Conservation (phyloP, 768 basidiomycete species). For the Lactarius pseudohatsudake region DNA sequence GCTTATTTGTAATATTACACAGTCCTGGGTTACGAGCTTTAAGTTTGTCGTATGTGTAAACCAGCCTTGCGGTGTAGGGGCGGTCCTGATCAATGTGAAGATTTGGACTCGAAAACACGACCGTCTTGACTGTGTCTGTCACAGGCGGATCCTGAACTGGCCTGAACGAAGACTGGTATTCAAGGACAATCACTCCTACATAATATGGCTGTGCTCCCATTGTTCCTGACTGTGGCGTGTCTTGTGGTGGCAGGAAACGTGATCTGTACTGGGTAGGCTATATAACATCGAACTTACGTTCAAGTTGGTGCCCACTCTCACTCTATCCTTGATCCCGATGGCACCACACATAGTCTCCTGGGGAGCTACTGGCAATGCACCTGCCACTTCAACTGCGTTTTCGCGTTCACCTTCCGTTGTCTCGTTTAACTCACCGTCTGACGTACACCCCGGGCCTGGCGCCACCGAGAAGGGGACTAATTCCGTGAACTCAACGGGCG, state of each 20-base stretch:
- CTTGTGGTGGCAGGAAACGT: neutral
- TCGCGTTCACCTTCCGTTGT: slow-evolving; percentile 8
- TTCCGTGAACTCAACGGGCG: no score
- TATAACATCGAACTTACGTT: neutral
- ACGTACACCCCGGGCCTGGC: neutral
- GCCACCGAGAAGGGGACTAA: neutral
- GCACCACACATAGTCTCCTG: slow-evolving; percentile 10
- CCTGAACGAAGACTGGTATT: neutral
- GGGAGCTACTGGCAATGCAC: neutral
- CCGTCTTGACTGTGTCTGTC: neutral
- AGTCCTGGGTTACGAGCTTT: neutral
- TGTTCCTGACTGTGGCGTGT: neutral
- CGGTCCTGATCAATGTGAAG: neutral
- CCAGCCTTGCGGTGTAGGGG: neutral
- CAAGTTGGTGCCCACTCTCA: neutral
- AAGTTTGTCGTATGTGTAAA: neutral
- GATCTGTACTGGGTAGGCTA: neutral
- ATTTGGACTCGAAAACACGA: neutral
- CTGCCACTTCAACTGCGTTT: neutral
- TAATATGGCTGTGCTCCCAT: neutral
- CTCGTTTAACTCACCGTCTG: neutral
- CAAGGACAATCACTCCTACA: no score
- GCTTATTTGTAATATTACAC: neutral
- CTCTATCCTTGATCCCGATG: slow-evolving; percentile 1
- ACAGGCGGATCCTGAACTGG: neutral